Percentiles rank a stretch among this genome's conserved stretches.
Conservation (phyloP, 148 eudicot species). For the Polygonum maritimum region DNA sequence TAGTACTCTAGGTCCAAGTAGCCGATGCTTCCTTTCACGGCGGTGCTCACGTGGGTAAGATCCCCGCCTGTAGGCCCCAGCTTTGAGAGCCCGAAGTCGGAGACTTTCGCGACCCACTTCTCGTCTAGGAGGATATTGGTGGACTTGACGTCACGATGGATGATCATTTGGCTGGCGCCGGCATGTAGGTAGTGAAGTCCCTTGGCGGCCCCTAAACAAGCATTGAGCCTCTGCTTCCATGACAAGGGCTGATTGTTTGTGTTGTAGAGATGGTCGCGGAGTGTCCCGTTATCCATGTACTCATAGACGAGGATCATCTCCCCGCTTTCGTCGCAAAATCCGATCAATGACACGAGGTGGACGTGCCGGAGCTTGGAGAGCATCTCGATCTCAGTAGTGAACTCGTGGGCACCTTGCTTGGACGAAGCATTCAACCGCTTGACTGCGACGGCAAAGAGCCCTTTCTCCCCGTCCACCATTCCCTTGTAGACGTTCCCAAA, state of each 20-base stretch:
- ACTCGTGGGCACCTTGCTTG: conserved; percentile 64
- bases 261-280: conserved; percentile 86
- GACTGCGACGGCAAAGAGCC: conserved; percentile 45
- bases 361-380: conserved; percentile 77
- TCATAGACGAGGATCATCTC: conserved; percentile 72
- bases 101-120: conserved; percentile 72
- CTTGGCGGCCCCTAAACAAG: conserved; percentile 72
- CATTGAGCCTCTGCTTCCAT: conserved; percentile 58
- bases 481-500: conserved; percentile 88
- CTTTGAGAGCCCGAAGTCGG: conserved; percentile 83
- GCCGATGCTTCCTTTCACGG: conserved; percentile 80
- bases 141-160: conserved; percentile 82
- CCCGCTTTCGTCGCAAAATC: conserved; percentile 59
- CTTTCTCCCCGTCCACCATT: conserved; percentile 43
- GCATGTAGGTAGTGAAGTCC: conserved; percentile 72
- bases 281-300: conserved; percentile 85
- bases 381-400: conserved; percentile 80
- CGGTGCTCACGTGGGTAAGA: conserved; percentile 80
- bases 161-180: conserved; percentile 47
- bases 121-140: conserved; percentile 84
- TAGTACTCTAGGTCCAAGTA: conserved; percentile 90
- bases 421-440: conserved; percentile 38
- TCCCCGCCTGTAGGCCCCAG: conserved; percentile 51
- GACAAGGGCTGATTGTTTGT: conserved; percentile 49
- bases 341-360: conserved; percentile 83